Evolutionary conservation across 225 moss, liverwort and hornwort species (phyloP), one percentile per base, ranked within the genome.

Genomic region (Lunularia cruciata): DNA sequence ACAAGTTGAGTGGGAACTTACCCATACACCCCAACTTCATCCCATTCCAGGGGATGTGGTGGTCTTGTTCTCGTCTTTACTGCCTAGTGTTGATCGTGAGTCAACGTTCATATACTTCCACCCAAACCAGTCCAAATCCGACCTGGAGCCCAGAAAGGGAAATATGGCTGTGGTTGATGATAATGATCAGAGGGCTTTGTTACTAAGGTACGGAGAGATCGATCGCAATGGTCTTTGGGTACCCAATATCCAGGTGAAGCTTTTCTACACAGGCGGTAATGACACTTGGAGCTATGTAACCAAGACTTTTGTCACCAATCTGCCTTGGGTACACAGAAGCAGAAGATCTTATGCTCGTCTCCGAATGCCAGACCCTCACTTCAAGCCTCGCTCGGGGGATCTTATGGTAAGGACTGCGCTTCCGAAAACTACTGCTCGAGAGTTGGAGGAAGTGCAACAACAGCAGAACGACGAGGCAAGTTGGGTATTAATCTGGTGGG

Each of bases 351-450:
- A n/a, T 33, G 18, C 47, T 47, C 47, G 66, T 7, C 33, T 67
- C 22, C 25, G 42, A 26, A 67, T n/a, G 66, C 66, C 66, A 48
- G 66, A 47, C 28, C 66, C 66, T 20, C 66, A 49, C 33, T 67
- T 67, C 23, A 67, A 67, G 30, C 66, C 66, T 67, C 47, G 66
- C 20, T 47, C 66, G 6, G 66, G 66, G 30, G 66, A 67, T 48
- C 48, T 67, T 9, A 67, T 67, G 4, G 30, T 67, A 28, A 47
- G 66, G 22, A 67, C 49, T 30, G 48, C 22, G 7, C 5, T 67
- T 2, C 47, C 66, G 1, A 47, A 32, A 23, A 31, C 16, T 19
- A 13, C 64, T 16, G 20, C 64, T 43, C 23, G 64, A n/a, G 46
- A 46, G 20, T 27, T 65, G 64, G 64, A 65, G 33, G 26, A 0